Evolutionary conservation across 2,329 filamentous ascomycete genomes (phyloP).

Genomic region (Seiridium cupressi): DNA sequence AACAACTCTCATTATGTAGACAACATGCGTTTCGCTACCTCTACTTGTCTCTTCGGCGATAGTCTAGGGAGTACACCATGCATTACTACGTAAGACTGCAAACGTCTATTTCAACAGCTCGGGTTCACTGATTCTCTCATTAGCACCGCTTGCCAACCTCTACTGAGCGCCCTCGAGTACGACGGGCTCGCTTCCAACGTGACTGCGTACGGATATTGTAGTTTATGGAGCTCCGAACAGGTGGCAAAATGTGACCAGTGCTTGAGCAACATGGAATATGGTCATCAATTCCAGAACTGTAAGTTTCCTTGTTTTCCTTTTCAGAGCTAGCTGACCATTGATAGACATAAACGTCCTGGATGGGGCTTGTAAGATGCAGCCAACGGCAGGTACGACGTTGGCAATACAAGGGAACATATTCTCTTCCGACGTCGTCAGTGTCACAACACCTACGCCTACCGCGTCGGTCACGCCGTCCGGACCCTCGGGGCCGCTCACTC

Average conservation of each 20-base stretch:
- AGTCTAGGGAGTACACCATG: conserved; percentile 44
- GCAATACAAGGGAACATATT: conserved; percentile 53
- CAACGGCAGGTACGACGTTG: conserved; percentile 43
- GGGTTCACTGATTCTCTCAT: conserved; percentile 19
- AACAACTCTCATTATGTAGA: conserved; percentile 34
- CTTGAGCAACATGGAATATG: conserved; percentile 33
- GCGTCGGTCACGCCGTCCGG: conserved; percentile 38
- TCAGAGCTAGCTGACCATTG: conserved; percentile 9
- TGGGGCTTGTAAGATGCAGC: conserved; percentile 54
- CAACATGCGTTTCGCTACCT: conserved; percentile 55
- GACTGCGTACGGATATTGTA: conserved; percentile 53
- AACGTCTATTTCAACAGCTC: neutral
- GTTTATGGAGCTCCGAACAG: conserved; percentile 39
- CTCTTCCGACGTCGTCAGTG: conserved; percentile 42
- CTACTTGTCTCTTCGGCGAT: conserved; percentile 51
- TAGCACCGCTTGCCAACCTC: conserved; percentile 52
- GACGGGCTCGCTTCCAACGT: conserved; percentile 45
- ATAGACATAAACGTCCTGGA: conserved; percentile 39
- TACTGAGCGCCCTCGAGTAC: conserved; percentile 45
- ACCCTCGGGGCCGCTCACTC: conserved; percentile 43
- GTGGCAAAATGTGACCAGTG: conserved; percentile 47
- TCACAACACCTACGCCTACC: conserved; percentile 46
- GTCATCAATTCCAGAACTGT: conserved; percentile 54
- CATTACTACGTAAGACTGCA: conserved; percentile 44
- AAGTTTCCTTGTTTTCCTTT: conserved; percentile 15